Conservation (phyloP, 139 green algal genomes). For the Parachlorella kessleri region DNA sequence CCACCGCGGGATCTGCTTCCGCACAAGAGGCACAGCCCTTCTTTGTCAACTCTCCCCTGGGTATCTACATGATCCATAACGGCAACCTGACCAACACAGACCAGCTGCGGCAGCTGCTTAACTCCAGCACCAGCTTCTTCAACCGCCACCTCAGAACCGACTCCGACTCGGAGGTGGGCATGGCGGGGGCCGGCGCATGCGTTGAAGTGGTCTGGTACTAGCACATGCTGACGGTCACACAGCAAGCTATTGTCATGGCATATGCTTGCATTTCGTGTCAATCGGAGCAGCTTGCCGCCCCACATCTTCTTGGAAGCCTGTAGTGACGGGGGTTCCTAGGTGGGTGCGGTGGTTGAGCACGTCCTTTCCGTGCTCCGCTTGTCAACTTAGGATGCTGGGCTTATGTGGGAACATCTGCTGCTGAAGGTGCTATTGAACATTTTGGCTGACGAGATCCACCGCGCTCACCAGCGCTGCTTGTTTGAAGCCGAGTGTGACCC, state of each 20-base stretch:
- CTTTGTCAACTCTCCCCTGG: constrained; percentile 97
- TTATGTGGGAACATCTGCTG: no score
- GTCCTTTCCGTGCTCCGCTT: no score
- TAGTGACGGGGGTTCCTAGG: no score
- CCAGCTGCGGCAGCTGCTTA: constrained; percentile 74
- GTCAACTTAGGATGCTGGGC: no score
- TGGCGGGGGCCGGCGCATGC: no score
- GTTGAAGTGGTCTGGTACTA: no score
- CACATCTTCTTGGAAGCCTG: no score
- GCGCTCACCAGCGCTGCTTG: constrained; percentile 88
- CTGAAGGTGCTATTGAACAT: constrained; percentile 94
- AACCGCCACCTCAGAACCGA: constrained; percentile 87
- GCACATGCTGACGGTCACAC: no score
- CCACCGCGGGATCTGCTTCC: constrained; percentile 88
- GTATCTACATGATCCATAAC: constrained; percentile 99
- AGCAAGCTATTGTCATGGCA: no score
- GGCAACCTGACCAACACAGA: constrained; percentile 98
- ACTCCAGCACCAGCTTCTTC: constrained; percentile 83
- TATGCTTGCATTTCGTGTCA: no score
- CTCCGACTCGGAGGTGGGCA: constrained; percentile 89
- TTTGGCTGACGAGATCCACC: constrained; percentile 93
- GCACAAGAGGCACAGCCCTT: constrained; percentile 98
- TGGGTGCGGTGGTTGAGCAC: no score
- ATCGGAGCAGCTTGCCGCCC: no score
- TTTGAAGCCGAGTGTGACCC: constrained; percentile 69